Evolutionary conservation across 257 asterid genomes (phyloP), one percentile per base, ranked within the genome.

Genomic region (Echium plantagineum): DNA sequence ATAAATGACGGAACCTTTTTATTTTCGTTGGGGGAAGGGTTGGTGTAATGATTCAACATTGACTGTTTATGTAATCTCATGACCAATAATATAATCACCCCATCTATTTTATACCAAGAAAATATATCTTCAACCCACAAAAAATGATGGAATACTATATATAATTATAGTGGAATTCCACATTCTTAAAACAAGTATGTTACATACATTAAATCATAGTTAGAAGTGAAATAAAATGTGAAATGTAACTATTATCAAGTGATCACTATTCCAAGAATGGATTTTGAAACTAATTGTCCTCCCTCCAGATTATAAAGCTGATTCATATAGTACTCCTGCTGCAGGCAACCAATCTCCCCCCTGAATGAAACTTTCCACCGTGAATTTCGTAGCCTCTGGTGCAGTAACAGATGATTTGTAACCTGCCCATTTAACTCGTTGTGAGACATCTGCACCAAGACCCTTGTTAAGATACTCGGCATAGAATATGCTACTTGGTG

Each of bases 391-490:
- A 19, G 84, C 94, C 61, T 82, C 46, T 17, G 5, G 68, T 0
- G 70, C 49, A 0, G 86, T 69, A 15, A 86, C 57, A 0, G 21
- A 69, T 69, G 84, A 69, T 61, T 51, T 71, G 53, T 72, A 81
- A 4, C 95, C 95, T 15, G 78, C 69, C 97, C 97, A 89, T 13
- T 57, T 84, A 1, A 89, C 87, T 71, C 95, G 71, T 2, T 51
- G 28, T 0, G 60, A 24, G 0, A 83, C 74, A 35, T 42, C 48
- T 0, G 97, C 61, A 0, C 97, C 95, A 1, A 78, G 83, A 31
- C 97, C 97, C 0, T 67, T 83, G 62, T 89, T 89, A 55, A 55
- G 77, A 58, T 74, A 69, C 83, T 89, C 97, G 0, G 79, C 94
- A n/a, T 86, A 89, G 66, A 82, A 77, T n/a, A 86, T 83, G 7